These are phyloP conservation scores for Pleurotus platypus DNA, from an alignment of 768 basidiomycete species.

Conservation along the genomic window DNA sequence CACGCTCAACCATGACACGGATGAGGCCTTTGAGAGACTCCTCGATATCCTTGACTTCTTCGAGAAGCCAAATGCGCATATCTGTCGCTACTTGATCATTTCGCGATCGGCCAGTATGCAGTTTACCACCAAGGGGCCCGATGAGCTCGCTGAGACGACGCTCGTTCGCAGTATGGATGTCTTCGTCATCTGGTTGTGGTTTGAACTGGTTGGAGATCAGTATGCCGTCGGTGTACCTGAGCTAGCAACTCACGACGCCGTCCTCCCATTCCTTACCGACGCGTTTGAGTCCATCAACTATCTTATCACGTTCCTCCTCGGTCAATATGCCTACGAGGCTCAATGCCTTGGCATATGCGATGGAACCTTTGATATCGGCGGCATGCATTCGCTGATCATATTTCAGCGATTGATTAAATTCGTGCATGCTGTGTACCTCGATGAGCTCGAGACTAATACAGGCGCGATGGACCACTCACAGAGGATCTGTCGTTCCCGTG, in stretches of 20 bases:
- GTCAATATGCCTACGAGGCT: conserved; percentile 79
- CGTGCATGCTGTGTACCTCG: conserved; percentile 75
- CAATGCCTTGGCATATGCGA: conserved; percentile 92
- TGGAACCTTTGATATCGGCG: conserved; percentile 90
- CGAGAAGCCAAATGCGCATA: conserved; percentile 93
- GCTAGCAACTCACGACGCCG: conserved; percentile 51
- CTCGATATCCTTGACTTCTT: conserved; percentile 68
- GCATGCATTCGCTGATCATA: conserved; percentile 95
- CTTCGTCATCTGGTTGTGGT: conserved; percentile 86
- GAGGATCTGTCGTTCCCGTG: conserved; percentile 84
- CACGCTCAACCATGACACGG: conserved; percentile 85
- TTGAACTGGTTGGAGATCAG: conserved; percentile 51
- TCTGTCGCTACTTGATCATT: conserved; percentile 99
- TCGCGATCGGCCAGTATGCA: conserved; percentile 94
- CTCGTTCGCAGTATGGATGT: conserved; percentile 99
- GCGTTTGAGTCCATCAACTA: conserved; percentile 66
- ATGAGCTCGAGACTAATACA: conserved; percentile 12
- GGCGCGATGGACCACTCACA: conserved; percentile 43
- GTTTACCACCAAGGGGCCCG: conserved; percentile 88
- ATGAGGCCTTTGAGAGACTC: conserved; percentile 72
- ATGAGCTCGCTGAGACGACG: conserved; percentile 91
- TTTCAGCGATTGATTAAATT: conserved; percentile 92
- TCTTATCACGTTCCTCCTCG: conserved; percentile 65
- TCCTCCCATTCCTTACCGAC: conserved; percentile 87
- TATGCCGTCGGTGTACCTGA: background rate